phyloP scores from a whole-genome alignment of 768 basidiomycete genomes.

The Pulveroboletus sp. region DNA sequence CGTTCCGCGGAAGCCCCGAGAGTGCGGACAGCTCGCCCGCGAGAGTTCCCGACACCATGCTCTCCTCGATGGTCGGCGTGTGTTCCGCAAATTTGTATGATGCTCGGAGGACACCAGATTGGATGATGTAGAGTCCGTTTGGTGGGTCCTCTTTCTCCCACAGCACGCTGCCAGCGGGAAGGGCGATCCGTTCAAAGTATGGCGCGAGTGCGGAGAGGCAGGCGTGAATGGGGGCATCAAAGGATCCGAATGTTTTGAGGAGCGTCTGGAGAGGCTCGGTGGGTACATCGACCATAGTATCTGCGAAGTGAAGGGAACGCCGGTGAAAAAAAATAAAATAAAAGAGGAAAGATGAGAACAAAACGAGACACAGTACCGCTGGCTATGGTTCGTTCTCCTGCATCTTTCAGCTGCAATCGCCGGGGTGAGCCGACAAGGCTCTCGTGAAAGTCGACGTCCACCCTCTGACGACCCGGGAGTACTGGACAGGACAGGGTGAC shows the following conservation, averaged over 20 bases:
- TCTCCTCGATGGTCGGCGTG: constrained; percentile 68
- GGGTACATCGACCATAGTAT: constrained; percentile 31
- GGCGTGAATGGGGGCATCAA: constrained; percentile 50
- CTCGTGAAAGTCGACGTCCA: constrained; percentile 42
- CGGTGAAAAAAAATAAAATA: background rate
- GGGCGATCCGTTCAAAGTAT: constrained; percentile 63
- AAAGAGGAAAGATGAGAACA: too few species aligned
- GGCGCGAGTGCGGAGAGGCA: constrained; percentile 59
- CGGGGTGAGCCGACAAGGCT: constrained; percentile 58
- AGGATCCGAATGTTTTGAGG: constrained; percentile 74
- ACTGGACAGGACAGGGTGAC: constrained; percentile 27
- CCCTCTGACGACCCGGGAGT: constrained; percentile 55
- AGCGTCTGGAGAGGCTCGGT: constrained; percentile 72
- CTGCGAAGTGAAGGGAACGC: background rate
- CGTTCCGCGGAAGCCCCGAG: constrained; percentile 74
- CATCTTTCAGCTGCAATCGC: constrained; percentile 60
- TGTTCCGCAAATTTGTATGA: constrained; percentile 74
- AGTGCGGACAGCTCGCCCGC: constrained; percentile 89
- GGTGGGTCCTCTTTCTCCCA: constrained; percentile 76
- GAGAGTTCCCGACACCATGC: constrained; percentile 89
- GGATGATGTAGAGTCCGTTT: constrained; percentile 85
- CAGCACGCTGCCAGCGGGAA: constrained; percentile 56
- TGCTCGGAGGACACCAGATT: constrained; percentile 81
- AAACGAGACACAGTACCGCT: constrained; percentile 36
- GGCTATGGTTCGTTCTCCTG: constrained; percentile 67